Conservation (phyloP, 768 basidiomycete species). For the Candolleomyces aberdarensis region DNA sequence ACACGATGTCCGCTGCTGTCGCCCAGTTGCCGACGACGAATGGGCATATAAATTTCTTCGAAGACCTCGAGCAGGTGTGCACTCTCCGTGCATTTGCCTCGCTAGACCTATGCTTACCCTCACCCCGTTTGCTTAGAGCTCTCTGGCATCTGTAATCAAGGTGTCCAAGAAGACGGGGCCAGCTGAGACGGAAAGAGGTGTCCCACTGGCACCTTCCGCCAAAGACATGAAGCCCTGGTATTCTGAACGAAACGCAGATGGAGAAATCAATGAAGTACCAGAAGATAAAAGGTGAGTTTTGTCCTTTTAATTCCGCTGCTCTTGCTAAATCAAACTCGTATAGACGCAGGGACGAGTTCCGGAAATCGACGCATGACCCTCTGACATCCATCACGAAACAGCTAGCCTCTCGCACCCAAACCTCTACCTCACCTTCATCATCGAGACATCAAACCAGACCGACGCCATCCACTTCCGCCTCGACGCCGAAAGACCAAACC, state of each 20-base stretch:
- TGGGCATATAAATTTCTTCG: constrained; percentile 83
- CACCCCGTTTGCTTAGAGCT: constrained; percentile 27
- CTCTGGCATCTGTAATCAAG: constrained; percentile 41
- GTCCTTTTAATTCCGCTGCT: background rate
- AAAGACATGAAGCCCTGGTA: constrained; percentile 88
- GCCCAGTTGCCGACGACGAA: constrained; percentile 43
- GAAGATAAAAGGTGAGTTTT: constrained; percentile 36
- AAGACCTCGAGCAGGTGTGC: constrained; percentile 71
- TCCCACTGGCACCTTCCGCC: constrained; percentile 68
- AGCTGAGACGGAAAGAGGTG: constrained; percentile 63
- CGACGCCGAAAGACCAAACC: constrained; percentile 29
- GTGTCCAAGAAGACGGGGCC: constrained; percentile 28
- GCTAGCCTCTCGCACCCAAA: constrained; percentile 42
- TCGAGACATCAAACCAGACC: background rate
- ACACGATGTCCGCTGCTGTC: constrained; percentile 27
- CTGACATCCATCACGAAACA: constrained; percentile 70
- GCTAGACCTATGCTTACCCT: background rate
- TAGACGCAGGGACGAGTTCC: constrained; percentile 57
- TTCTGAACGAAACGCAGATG: constrained; percentile 23
- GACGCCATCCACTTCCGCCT: constrained; percentile 6
- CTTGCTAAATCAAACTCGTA: background rate
- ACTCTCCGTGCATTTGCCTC: background rate
- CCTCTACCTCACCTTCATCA: constrained; percentile 14
- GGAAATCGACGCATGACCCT: constrained; percentile 67
- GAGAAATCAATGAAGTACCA: constrained; percentile 22